Conservation (phyloP, 306 rosid genomes). For the Rosa lucieae region DNA sequence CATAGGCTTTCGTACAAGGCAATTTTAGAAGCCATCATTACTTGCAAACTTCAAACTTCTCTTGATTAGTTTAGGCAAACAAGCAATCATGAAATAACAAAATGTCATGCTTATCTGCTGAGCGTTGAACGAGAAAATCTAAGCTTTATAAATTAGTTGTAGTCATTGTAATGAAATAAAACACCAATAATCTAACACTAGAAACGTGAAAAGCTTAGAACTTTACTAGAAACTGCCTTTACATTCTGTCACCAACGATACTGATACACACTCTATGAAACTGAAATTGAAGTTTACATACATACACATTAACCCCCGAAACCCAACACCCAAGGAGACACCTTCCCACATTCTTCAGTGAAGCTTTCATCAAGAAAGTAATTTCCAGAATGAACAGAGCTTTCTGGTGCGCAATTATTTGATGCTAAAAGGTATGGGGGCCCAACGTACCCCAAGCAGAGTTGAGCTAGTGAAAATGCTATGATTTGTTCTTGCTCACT, state of each 20-base stretch:
- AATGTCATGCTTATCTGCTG: background rate
- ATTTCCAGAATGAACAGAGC: slow-evolving; percentile 21
- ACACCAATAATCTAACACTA: slow-evolving; percentile 2
- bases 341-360: slow-evolving; percentile 11
- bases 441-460: slow-evolving; percentile 28
- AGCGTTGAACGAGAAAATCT: background rate
- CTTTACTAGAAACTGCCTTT: slow-evolving; percentile 17
- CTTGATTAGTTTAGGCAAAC: background rate
- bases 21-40: background rate
- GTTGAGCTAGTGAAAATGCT: slow-evolving; percentile 27
- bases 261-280: slow-evolving; percentile 34
- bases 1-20: background rate
- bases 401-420: background rate
- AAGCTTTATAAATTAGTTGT: background rate
- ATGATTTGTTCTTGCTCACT: slow-evolving; percentile 64
- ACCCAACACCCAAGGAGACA: background rate
- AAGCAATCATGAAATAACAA: background rate
- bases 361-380: slow-evolving; percentile 28
- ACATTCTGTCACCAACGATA: slow-evolving; percentile 24
- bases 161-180: background rate
- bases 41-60: background rate
- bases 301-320: background rate
- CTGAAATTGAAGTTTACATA: slow-evolving; percentile 16
- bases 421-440: slow-evolving; percentile 33
- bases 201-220: slow-evolving; percentile 14